Base-by-base conservation (phyloP, 495 filamentous ascomycete genomes). In the Podospora australis region DNA sequence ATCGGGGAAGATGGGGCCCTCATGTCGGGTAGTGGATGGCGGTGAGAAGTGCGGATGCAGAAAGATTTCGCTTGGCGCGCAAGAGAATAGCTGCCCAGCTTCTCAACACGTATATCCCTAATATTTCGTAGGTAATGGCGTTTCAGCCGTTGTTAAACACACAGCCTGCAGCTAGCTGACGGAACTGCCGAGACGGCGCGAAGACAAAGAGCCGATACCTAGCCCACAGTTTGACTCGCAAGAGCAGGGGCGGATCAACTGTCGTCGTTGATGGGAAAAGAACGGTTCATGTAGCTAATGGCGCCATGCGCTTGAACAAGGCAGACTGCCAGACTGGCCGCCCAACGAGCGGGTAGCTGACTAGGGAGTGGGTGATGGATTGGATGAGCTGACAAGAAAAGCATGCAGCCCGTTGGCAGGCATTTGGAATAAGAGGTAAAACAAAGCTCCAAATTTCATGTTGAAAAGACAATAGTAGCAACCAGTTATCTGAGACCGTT, bases 21-120 rank as follows among this genome's bases (percentile, higher is more conserved):
- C 19, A 36, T 36, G 32, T 36, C 32, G 8, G 32, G 32, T 16
- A 21, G 14, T 13, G 40, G 40, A 24, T 43, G 40, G 40, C 40
- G 40, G 40, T 43, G 40, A 43, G 40, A 43, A 23, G 40, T 14
- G 21, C 16, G 19, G 40, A n/a, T 43, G 14, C 8, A 43, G 22
- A 9, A n/a, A 23, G 22, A 25, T 10, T 4, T n/a, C 19, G 25
- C 40, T 43, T 26, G 40, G 40, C 21, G 22, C n/a, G 21, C 21
- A 25, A 43, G 28, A 22, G 39, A 40, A 40, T 6, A 41, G 13
- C 10, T 22, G 36, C 10, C 13, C 10, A 10, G 36, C 9, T 39
- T 19, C 28, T 30, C 28, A 30, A n/a, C n/a, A n/a, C n/a, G n/a
- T n/a, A n/a, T n/a, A n/a, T n/a, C n/a, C n/a, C n/a, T n/a, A n/a